Evolutionary conservation across 179 eudicot genomes (phyloP).

Genomic region (Beta lomatogona): DNA sequence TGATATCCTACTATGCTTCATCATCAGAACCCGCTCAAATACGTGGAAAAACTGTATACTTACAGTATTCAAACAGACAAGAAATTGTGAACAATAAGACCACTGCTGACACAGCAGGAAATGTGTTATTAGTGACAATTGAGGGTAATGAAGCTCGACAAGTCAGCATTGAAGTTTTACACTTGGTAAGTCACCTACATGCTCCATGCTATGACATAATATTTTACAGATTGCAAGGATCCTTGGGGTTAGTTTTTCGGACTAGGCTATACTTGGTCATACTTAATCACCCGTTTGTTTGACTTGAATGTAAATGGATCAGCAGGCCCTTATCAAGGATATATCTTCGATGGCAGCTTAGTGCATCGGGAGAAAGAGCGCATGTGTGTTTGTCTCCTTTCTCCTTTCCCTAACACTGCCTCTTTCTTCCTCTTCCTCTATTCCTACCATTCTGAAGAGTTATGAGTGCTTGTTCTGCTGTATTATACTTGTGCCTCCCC

Average conservation of each 20-base stretch:
- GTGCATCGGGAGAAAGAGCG: constrained; percentile 96
- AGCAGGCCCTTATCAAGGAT: constrained; percentile 98
- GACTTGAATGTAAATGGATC: constrained; percentile 92
- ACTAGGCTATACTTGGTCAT: constrained; percentile 56
- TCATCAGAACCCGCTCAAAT: constrained; percentile 99
- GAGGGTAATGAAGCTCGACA: constrained; percentile 97
- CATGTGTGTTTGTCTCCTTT: constrained; percentile 99
- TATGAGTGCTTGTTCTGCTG: constrained; percentile 33
- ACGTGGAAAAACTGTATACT: constrained; percentile 97
- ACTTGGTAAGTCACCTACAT: constrained; percentile 73
- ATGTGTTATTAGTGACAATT: constrained; percentile 91
- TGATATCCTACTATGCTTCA: constrained; percentile 98
- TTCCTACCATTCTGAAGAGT: constrained; percentile 47
- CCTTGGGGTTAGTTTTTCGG: constrained; percentile 44
- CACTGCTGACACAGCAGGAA: constrained; percentile 93
- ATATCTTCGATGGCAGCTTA: constrained; percentile 99
- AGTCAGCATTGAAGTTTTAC: constrained; percentile 98
- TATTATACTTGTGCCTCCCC: background rate
- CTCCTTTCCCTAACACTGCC: constrained; percentile 98
- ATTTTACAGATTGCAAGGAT: constrained; percentile 44
- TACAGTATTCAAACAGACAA: constrained; percentile 97
- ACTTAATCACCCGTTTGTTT: constrained; percentile 64
- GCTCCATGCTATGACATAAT: constrained; percentile 35
- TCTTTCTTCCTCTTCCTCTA: constrained; percentile 69
- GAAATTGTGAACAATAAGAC: constrained; percentile 99